Evolutionary conservation across 176 grass and related monocot genomes (phyloP).

Genomic region (Areca catechu): DNA sequence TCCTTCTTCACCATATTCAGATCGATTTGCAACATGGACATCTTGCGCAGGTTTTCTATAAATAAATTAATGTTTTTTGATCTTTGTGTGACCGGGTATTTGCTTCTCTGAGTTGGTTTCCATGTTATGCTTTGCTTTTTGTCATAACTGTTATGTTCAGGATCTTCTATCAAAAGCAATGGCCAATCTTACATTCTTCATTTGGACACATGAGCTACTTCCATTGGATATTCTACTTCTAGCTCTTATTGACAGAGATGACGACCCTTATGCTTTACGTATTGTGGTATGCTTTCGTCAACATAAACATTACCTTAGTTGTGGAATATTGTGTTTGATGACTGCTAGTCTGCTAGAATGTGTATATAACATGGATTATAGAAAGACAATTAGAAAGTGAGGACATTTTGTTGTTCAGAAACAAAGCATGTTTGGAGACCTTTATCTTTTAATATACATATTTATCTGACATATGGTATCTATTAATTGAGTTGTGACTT

Average conservation of each 20-base stretch:
- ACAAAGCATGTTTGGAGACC: too few species aligned
- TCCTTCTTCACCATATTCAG: slow-evolving; percentile 97
- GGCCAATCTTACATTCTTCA: slow-evolving; percentile 74
- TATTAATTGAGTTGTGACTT: too few species aligned
- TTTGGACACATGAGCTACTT: slow-evolving; percentile 93
- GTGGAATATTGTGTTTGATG: too few species aligned
- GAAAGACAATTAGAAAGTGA: too few species aligned
- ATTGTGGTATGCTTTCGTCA: slow-evolving; percentile 65
- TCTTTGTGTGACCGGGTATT: slow-evolving; percentile 8
- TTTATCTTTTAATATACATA: too few species aligned
- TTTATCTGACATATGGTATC: too few species aligned
- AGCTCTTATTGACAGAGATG: slow-evolving; percentile 95
- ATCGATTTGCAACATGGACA: slow-evolving; percentile 66
- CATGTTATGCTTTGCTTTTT: slow-evolving; percentile 6
- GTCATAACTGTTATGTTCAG: slow-evolving; percentile 29
- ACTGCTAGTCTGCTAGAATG: too few species aligned
- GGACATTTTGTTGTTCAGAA: too few species aligned
- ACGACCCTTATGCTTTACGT: slow-evolving; percentile 81
- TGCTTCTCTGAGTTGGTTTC: slow-evolving; percentile 17
- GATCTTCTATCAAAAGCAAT: slow-evolving; percentile 91
- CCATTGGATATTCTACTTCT: slow-evolving; percentile 87
- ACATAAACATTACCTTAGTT: neutral
- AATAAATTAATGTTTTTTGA: slow-evolving; percentile 6
- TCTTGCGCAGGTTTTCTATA: slow-evolving; percentile 54
- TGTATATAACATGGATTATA: too few species aligned